Base-by-base conservation (phyloP, 331 rosid genomes). In the Cydonia oblonga region DNA sequence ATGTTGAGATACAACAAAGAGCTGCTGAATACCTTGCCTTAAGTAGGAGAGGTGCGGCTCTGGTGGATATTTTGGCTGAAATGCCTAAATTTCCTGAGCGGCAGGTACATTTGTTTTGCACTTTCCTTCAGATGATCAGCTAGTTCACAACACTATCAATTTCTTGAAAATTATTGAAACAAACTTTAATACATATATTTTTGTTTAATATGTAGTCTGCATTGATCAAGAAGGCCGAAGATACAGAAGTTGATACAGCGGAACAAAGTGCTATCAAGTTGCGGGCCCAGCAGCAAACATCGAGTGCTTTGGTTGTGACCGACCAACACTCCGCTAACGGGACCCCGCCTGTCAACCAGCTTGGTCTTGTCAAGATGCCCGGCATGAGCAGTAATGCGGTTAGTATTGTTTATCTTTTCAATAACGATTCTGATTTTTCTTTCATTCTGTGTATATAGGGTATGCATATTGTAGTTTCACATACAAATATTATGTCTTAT, bases 51-150 rank as follows among this genome's bases (percentile, higher is more conserved):
- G 96, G 99, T 70, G 96, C 72, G 78, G 86, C 88, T 75, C 79
- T 95, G 44, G 85, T 86, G 87, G 90, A 95, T 81, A 87, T 95
- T 77, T 80, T 95, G 86, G 96, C 99, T 42, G 99, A 95, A 80
- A 95, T 95, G 97, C 99, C 99, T 49, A 95, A 95, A 86, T 95
- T 95, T 82, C 99, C 97, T 15, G 97, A 95, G 85, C 87, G 99
- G 63, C 97, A 91, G 97, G 98, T 93, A 80, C 46, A 52, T 81
- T 70, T 71, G 69, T 73, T 76, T 83, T 53, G 46, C n/a, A 54
- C 7, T 29, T 61, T 68, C 38, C 26, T 67, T 40, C 40, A 26
- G 16, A 24, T 33, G 52, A 25, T 54, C 66, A n/a, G 78, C 46
- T 5, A 30, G 20, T 58, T 74, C 60, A 79, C 69, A 68, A 63